Evolutionary conservation across 164 flowering plant genomes (phyloP), one percentile per base, ranked within the genome.

Genomic region (Malania oleifera): DNA sequence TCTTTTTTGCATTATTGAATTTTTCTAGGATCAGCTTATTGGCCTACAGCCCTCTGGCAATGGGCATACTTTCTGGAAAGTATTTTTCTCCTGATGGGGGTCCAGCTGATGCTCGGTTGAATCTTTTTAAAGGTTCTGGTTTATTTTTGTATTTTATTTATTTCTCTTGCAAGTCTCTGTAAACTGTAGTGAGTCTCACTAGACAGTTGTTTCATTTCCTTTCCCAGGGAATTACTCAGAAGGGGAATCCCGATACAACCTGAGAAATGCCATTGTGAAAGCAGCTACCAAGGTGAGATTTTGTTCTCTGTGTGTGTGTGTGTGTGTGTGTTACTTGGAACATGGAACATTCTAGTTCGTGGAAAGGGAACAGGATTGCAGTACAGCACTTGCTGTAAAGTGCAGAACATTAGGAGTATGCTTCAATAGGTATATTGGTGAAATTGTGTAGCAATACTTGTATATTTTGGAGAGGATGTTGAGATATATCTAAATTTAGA

Each of bases 51-150:
- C 97, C 97, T 49, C 62, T 90, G 76, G 95, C 97, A 48, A 87
- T 90, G 97, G 95, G 97, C 51, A 75, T 85, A 62, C 87, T 90
- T 55, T 83, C 92, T 44, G 97, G 97, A 43, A 87, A 87, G 72
- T 90, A 87, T 56, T 75, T 83, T 34, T 64, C 72, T 31, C 60
- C 63, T 57, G 82, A 75, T 54, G 78, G 80, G 26, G 88, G 85
- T 56, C 86, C 92, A 47, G 51, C 71, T 25, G 82, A 83, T 72
- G 82, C 89, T 63, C 82, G 95, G 46, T 61, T 90, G 75, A 83
- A 85, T 75, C 77, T 85, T 54, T 90, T 82, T 61, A 81, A 60
- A 81, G 95, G 97, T 86, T 34, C 25, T 25, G 7, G 11, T 34
- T 34, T 34, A 34, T 7, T 35, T 28, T 31, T 7, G 19, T 35